Evolutionary conservation across 495 filamentous ascomycete species (phyloP).

Genomic region (Talaromyces thailandensis): DNA sequence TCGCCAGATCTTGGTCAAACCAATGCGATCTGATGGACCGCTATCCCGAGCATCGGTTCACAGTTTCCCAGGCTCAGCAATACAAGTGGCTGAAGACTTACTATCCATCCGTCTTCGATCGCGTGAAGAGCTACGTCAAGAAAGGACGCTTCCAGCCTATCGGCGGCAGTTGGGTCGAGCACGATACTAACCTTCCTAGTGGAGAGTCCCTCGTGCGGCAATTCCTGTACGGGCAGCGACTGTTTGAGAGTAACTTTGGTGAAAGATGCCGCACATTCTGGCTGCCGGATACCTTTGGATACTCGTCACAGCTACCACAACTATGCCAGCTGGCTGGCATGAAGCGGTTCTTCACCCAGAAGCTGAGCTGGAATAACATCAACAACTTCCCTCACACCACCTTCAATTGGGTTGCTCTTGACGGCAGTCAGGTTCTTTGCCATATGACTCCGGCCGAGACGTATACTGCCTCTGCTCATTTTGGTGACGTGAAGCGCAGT

Average conservation of each 20-base stretch:
- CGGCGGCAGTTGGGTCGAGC: slow-evolving; percentile 97
- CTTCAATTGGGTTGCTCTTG: slow-evolving; percentile 93
- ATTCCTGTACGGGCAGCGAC: slow-evolving; percentile 88
- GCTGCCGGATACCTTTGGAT: slow-evolving; percentile 97
- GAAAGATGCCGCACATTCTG: slow-evolving; percentile 86
- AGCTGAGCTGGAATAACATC: slow-evolving; percentile 95
- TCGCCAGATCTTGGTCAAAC: slow-evolving; percentile 91
- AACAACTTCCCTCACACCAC: slow-evolving; percentile 98
- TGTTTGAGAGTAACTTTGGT: slow-evolving; percentile 90
- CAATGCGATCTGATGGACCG: slow-evolving; percentile 91
- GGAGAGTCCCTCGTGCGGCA: slow-evolving; percentile 94
- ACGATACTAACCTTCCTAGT: slow-evolving; percentile 94
- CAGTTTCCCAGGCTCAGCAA: slow-evolving; percentile 88
- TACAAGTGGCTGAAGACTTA: slow-evolving; percentile 92
- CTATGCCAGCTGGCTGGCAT: slow-evolving; percentile 87
- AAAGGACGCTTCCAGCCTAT: slow-evolving; percentile 88
- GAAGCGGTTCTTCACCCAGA: slow-evolving; percentile 94
- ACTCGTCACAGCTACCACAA: slow-evolving; percentile 90
- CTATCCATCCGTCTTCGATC: slow-evolving; percentile 80
- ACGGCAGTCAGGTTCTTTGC: slow-evolving; percentile 92
- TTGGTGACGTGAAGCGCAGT: slow-evolving; percentile 89
- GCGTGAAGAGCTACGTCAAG: slow-evolving; percentile 84
- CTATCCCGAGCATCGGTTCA: slow-evolving; percentile 90
- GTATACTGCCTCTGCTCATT: slow-evolving; percentile 89
- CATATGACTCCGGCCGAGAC: slow-evolving; percentile 95